Conservation (phyloP, 2,329 filamentous ascomycete genomes). For the Botryotinia globosa region DNA sequence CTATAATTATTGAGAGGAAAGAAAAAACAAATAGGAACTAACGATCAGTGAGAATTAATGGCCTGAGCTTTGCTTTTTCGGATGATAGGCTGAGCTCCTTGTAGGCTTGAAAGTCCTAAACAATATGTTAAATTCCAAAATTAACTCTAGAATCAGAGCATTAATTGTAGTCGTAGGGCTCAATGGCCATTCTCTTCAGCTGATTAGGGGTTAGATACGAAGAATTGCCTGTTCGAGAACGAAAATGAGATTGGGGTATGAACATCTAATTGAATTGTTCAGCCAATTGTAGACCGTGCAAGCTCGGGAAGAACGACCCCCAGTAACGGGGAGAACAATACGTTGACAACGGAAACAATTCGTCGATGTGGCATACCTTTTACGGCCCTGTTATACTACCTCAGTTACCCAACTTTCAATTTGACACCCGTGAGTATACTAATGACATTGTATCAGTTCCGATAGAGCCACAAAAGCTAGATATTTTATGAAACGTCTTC, state of each 20-base stretch:
- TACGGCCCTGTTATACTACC: background rate
- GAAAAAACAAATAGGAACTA: background rate
- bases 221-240: background rate
- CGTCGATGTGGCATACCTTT: background rate
- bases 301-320: background rate
- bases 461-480: background rate
- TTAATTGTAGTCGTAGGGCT: background rate
- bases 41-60: background rate
- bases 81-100: background rate
- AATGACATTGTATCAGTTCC: background rate
- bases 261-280: background rate
- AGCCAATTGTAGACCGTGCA: background rate
- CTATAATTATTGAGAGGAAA: background rate
- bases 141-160: background rate
- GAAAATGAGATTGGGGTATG: background rate
- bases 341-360: background rate
- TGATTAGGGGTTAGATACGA: background rate
- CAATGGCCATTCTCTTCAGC: background rate
- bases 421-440: background rate
- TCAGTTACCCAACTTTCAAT: background rate
- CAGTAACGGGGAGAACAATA: background rate
- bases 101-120: background rate
- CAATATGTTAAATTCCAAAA: background rate
- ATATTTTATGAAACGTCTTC: background rate
- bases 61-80: background rate